phyloP scores from a whole-genome alignment of 768 basidiomycete genomes.

The Suillus brevipes region DNA sequence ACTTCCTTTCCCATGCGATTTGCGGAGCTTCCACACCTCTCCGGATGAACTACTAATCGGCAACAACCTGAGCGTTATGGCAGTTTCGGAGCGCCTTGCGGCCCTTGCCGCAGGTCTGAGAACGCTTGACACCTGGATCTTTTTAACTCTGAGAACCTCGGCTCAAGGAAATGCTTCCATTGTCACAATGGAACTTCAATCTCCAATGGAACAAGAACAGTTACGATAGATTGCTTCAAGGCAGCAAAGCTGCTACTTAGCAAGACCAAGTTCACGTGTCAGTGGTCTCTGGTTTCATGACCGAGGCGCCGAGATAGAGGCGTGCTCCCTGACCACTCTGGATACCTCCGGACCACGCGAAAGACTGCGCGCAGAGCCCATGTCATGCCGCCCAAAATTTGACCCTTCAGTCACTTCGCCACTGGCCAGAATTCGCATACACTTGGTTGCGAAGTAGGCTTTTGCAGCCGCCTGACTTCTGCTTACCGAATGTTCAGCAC shows the following conservation, averaged over 20 bases:
- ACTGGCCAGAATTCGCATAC: background rate
- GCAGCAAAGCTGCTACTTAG: background rate
- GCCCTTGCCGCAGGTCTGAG: conserved; percentile 1
- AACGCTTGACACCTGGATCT: conserved; percentile 1
- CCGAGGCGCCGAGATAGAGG: background rate
- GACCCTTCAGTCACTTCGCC: background rate
- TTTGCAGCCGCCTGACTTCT: background rate
- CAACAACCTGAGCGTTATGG: conserved; percentile 1
- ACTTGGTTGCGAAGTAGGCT: background rate
- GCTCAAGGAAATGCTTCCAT: background rate
- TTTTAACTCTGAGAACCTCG: conserved; percentile 1
- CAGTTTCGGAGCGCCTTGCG: background rate
- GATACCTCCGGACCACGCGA: background rate
- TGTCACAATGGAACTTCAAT: background rate
- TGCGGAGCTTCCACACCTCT: conserved; percentile 5
- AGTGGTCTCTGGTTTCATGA: background rate
- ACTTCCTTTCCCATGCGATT: conserved; percentile 6
- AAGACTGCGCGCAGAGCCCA: background rate
- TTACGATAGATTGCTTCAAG: conserved; percentile 1
- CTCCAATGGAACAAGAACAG: background rate
- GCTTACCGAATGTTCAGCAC: background rate
- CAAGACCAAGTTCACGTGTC: background rate
- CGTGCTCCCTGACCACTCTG: background rate
- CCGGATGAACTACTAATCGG: background rate
- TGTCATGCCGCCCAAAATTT: background rate